These are phyloP conservation scores for Streptanthus diversifolius DNA, from an alignment of 345 rosid genomes.

Conservation along the genomic window DNA sequence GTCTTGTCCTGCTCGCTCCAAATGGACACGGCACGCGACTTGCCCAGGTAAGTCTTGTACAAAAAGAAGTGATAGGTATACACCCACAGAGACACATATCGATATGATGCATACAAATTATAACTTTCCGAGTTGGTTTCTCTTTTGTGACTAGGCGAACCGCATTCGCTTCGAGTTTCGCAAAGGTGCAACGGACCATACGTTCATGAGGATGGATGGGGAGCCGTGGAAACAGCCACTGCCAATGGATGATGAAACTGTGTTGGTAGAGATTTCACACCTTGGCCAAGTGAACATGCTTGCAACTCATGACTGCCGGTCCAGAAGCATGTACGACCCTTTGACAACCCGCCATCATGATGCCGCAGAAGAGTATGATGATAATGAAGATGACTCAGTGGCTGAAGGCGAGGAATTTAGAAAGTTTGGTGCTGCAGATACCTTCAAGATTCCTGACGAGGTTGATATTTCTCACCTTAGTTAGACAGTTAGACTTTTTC, in stretches of 20 bases:
- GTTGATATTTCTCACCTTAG: slow-evolving; percentile 71
- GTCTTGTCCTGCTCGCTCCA: slow-evolving; percentile 77
- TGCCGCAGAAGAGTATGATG: slow-evolving; percentile 39
- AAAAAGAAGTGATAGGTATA: neutral
- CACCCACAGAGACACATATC: neutral
- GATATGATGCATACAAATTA: slow-evolving; percentile 10
- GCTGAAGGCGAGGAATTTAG: slow-evolving; percentile 45
- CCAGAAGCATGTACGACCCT: slow-evolving; percentile 56
- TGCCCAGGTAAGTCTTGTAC: slow-evolving; percentile 30
- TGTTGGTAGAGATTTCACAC: slow-evolving; percentile 85
- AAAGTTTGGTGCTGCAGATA: slow-evolving; percentile 92
- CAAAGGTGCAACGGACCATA: slow-evolving; percentile 72
- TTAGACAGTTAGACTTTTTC: slow-evolving; percentile 27
- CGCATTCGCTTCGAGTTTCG: slow-evolving; percentile 81
- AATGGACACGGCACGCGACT: slow-evolving; percentile 94
- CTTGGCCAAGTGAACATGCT: slow-evolving; percentile 92
- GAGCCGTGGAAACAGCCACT: slow-evolving; percentile 98
- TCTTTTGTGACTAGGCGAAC: slow-evolving; percentile 49
- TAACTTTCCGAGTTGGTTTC: neutral
- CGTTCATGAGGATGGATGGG: slow-evolving; percentile 94
- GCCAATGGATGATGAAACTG: slow-evolving; percentile 68
- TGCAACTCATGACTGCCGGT: slow-evolving; percentile 63
- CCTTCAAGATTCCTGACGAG: slow-evolving; percentile 82
- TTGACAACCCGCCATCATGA: slow-evolving; percentile 26
- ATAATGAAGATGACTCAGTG: slow-evolving; percentile 44